Evolutionary conservation across 2,329 filamentous ascomycete species (phyloP).

Genomic region (Colletotrichum zoysiae): DNA sequence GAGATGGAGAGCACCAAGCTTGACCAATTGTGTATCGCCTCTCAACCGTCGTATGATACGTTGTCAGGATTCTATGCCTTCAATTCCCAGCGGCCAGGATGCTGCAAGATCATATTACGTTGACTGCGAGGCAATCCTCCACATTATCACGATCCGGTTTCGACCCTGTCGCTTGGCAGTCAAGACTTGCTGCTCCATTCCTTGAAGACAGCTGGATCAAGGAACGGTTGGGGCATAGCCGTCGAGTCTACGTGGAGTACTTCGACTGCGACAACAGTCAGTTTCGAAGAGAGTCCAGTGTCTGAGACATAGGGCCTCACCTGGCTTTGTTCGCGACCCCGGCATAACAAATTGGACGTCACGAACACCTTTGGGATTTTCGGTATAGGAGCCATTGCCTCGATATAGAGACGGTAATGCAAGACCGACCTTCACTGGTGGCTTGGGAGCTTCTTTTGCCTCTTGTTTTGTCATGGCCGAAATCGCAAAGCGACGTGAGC

Average conservation of each 20-base stretch:
- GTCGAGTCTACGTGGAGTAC: constrained; percentile 42
- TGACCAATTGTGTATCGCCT: not conserved
- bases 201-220: constrained; percentile 41
- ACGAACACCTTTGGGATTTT: constrained; percentile 30
- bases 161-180: not conserved
- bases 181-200: constrained; percentile 32
- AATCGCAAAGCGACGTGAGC: not conserved
- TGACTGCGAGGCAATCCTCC: not conserved
- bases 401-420: constrained; percentile 31
- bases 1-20: not conserved
- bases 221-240: constrained; percentile 43
- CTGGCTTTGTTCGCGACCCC: constrained; percentile 36
- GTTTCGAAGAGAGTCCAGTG: not conserved
- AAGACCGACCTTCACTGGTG: constrained; percentile 23
- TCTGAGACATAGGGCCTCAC: constrained; percentile 6
- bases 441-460: not conserved
- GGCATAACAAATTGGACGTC: constrained; percentile 36
- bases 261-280: constrained; percentile 34
- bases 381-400: constrained; percentile 41
- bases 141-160: too few relatives aligned
- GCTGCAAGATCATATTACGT: not conserved
- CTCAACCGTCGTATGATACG: not conserved
- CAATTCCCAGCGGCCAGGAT: not conserved
- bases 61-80: too few relatives aligned
- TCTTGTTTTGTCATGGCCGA: constrained; percentile 23